Evolutionary conservation across 1,284 basidiomycete species (phyloP), one percentile per base, ranked within the genome.

Genomic region (Ustilago xerochloae): DNA sequence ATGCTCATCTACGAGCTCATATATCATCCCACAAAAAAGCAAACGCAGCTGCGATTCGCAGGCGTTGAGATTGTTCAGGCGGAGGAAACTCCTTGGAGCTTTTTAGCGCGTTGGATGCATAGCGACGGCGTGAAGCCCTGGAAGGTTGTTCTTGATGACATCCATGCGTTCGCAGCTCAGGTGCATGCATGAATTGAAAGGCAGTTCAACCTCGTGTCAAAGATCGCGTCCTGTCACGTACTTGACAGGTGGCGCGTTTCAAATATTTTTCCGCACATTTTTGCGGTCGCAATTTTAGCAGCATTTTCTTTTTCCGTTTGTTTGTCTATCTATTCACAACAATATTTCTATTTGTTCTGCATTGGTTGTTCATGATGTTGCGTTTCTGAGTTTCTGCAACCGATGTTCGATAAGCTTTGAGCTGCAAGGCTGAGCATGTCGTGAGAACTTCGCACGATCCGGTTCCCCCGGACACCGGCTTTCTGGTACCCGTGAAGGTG

Each of bases 1-100:
- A 46, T 60, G 50, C 33, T 60, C 24, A 8, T 60, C 0, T 60
- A 47, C 35, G 33, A 60, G 16, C 15, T 51, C 4, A 2, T 35
- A 24, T 13, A 22, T 12, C 12, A 46, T 8, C n/a, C 58, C 15
- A 4, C 13, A 6, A 18, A 7, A 8, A 32, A 33, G 4, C 15
- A 8, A 20, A 26, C 22, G 9, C 24, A 26, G 10, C 24, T 18
- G 18, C 36, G 22, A 18, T 33, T 60, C 33, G 15, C 53, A 0
- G 58, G 58, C 2, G 20, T 53, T 16, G 45, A 49, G n/a, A 26
- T 48, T 1, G 47, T 24, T 2, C n/a, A 35, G 12, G 13, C 5
- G 3, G 29, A 33, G 12, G 33, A 47, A 24, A 33, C 28, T 20
- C 55, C 46, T 9, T 57, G 24, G 24, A 48, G 8, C 26, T 57